phyloP scores from a whole-genome alignment of 495 filamentous ascomycete genomes.

The Margaritispora aquatica region DNA sequence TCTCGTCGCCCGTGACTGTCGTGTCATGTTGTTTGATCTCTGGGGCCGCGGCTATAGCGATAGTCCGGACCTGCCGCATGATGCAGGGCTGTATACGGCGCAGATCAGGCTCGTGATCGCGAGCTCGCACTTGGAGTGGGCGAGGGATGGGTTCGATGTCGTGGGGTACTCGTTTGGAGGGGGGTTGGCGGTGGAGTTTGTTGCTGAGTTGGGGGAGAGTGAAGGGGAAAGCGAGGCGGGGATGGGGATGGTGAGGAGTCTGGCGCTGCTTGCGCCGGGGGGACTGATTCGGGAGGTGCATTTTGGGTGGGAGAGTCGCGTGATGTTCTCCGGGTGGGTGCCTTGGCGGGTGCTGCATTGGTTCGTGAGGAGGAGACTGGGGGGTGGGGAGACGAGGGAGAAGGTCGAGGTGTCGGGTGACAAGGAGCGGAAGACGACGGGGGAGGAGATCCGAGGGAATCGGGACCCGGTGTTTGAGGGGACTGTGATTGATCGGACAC shows the following conservation, averaged over 20 bases:
- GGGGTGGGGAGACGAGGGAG: conserved; percentile 4
- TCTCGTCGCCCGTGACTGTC: conserved; percentile 66
- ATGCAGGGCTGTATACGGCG: conserved; percentile 64
- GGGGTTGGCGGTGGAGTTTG: conserved; percentile 69
- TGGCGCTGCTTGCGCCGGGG: conserved; percentile 69
- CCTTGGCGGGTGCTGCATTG: conserved; percentile 49
- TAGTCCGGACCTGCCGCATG: conserved; percentile 52
- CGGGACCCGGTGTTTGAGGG: conserved; percentile 9
- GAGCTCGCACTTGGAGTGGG: conserved; percentile 48
- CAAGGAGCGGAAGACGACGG: not conserved
- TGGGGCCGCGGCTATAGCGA: conserved; percentile 32
- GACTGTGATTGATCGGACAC: conserved; percentile 25
- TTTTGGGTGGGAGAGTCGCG: conserved; percentile 48
- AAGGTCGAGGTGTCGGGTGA: no score
- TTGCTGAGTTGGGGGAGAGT: conserved; percentile 59
- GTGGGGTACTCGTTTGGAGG: conserved; percentile 86
- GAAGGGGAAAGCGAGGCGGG: no score
- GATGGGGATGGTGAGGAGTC: conserved; percentile 54
- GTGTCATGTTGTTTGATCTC: conserved; percentile 59
- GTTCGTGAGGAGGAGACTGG: conserved; percentile 50
- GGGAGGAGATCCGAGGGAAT: conserved; percentile 16
- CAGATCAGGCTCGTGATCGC: conserved; percentile 67
- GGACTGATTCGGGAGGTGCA: conserved; percentile 65
- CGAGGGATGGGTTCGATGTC: conserved; percentile 52
- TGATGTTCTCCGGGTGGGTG: conserved; percentile 57